These are phyloP conservation scores for Alternaria novae-zelandiae DNA, from an alignment of 2,329 filamentous ascomycete genomes.

Conservation along the genomic window DNA sequence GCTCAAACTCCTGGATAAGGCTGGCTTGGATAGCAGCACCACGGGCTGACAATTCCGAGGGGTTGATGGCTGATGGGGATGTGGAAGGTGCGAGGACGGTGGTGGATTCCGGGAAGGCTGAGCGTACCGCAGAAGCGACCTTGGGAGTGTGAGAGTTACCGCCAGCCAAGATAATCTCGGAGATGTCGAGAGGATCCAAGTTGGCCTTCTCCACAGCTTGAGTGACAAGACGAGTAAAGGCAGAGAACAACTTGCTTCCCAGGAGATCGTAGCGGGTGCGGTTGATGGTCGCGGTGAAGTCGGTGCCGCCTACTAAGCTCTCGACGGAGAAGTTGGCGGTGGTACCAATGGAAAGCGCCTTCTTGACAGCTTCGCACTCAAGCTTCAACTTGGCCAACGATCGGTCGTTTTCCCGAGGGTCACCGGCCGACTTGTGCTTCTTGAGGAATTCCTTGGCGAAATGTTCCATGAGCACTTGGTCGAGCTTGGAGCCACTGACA, in stretches of 20 bases:
- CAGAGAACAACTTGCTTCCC: constrained; percentile 82
- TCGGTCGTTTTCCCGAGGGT: constrained; percentile 81
- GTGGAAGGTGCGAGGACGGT: constrained; percentile 84
- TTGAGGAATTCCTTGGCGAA: constrained; percentile 99
- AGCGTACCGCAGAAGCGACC: constrained; percentile 79
- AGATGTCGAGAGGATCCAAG: constrained; percentile 88
- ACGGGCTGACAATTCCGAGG: constrained; percentile 84
- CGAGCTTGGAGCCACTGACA: constrained; percentile 82
- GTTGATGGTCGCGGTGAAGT: constrained; percentile 93
- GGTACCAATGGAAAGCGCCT: constrained; percentile 84
- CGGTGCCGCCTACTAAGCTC: constrained; percentile 84
- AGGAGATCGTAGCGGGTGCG: constrained; percentile 90
- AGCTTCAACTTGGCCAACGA: constrained; percentile 90
- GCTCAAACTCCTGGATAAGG: constrained; percentile 92
- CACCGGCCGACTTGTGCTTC: constrained; percentile 77
- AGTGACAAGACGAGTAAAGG: constrained; percentile 85
- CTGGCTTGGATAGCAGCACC: constrained; percentile 96
- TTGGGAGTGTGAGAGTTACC: constrained; percentile 93
- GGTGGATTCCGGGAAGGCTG: constrained; percentile 82
- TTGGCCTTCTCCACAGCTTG: constrained; percentile 89
- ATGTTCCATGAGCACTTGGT: constrained; percentile 91
- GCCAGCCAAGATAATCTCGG: constrained; percentile 92
- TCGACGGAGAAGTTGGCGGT: constrained; percentile 94
- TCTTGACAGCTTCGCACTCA: constrained; percentile 90
- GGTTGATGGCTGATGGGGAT: constrained; percentile 80